Conservation (phyloP, 1,284 basidiomycete species). For the Malassezia arunalokei region DNA sequence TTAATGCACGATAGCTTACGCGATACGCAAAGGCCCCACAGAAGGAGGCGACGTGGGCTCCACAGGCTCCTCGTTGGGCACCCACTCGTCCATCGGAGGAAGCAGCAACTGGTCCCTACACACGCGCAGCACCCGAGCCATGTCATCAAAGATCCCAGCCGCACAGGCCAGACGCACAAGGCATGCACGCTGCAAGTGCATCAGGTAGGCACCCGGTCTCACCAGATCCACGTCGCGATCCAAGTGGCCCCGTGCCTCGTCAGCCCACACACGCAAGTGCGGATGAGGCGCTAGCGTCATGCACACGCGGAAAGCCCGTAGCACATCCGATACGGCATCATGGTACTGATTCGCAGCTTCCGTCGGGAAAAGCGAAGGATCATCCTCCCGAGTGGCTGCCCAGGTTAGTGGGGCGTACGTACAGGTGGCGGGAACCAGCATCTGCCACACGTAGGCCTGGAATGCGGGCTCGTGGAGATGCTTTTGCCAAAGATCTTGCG, state of each 20-base stretch:
- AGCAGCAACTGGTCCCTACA: no score
- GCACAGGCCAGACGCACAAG: neutral
- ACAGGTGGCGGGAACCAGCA: neutral
- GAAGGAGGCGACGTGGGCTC: neutral
- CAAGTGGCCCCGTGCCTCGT: no score
- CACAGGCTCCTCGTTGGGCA: no score
- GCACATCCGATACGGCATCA: slow-evolving; percentile 21
- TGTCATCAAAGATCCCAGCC: neutral
- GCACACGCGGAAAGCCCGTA: slow-evolving; percentile 16
- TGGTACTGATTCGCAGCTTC: slow-evolving; percentile 33
- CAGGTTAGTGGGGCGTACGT: neutral
- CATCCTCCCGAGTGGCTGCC: neutral
- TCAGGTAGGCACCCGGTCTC: neutral
- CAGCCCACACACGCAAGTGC: no score
- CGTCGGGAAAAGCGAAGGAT: slow-evolving; percentile 22
- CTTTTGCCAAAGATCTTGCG: slow-evolving; percentile 1
- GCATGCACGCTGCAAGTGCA: neutral
- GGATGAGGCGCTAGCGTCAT: neutral
- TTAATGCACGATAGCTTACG: slow-evolving; percentile 8
- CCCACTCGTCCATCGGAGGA: no score
- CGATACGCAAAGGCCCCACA: slow-evolving; percentile 1
- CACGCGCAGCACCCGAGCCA: neutral
- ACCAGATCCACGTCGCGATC: no score
- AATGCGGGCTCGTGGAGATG: neutral
- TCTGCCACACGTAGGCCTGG: neutral